phyloP scores from a whole-genome alignment of 1,139 yeast species.

The Suhomyces choctaworum region DNA sequence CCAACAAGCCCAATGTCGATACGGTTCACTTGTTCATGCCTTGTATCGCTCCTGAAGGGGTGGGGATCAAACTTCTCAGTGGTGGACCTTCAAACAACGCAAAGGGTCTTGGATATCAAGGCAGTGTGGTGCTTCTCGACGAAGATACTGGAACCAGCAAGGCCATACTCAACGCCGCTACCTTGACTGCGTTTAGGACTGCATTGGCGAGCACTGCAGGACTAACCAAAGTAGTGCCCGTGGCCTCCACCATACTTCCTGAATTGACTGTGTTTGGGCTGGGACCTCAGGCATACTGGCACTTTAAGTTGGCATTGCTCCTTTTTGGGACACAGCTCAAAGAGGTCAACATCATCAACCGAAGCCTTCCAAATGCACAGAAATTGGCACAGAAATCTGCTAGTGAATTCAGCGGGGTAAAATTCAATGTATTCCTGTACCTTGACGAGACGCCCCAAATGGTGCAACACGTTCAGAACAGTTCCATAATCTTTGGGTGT shows the following conservation, averaged over 20 bases:
- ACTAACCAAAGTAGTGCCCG: constrained; percentile 37
- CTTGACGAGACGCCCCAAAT: constrained; percentile 18
- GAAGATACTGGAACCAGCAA: constrained; percentile 49
- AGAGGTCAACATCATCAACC: constrained; percentile 48
- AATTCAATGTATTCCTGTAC: constrained; percentile 25
- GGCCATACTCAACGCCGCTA: constrained; percentile 59
- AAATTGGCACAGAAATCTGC: constrained; percentile 27
- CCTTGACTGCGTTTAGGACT: constrained; percentile 67
- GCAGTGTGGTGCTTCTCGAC: constrained; percentile 53
- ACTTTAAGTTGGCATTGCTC: constrained; percentile 45
- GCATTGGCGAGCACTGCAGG: constrained; percentile 60
- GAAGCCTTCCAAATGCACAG: constrained; percentile 46
- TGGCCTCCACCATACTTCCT: constrained; percentile 19
- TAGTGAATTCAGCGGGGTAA: constrained; percentile 24
- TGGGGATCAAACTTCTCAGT: constrained; percentile 48
- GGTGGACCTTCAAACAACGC: constrained; percentile 44
- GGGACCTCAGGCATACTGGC: constrained; percentile 74
- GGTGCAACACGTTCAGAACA: constrained; percentile 24
- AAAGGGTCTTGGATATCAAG: constrained; percentile 48
- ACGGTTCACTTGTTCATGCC: constrained; percentile 67
- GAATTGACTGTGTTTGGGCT: constrained; percentile 55
- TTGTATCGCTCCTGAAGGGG: constrained; percentile 50
- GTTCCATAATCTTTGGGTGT: constrained; percentile 56
- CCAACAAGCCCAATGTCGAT: constrained; percentile 30
- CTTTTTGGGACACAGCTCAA: constrained; percentile 38